phyloP scores from a whole-genome alignment of 441 rosid genomes.

The Sinapis alba region DNA sequence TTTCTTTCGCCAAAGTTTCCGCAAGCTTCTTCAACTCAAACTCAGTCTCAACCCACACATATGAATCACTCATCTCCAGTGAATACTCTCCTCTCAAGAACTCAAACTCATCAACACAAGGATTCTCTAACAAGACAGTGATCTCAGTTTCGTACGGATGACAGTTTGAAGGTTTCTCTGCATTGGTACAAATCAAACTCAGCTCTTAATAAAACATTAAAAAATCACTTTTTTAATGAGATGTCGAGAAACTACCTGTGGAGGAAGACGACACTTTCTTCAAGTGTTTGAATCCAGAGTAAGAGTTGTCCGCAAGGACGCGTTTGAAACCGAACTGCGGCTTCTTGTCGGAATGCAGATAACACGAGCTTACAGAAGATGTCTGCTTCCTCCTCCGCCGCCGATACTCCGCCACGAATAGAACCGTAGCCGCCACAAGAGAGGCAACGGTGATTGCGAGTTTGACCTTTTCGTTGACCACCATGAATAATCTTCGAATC shows the following conservation, averaged over 20 bases:
- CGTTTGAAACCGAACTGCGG: constrained; percentile 80
- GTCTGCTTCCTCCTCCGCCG: constrained; percentile 51
- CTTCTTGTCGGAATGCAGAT: constrained; percentile 64
- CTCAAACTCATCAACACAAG: constrained; percentile 45
- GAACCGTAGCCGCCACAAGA: constrained; percentile 49
- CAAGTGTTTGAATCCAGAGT: constrained; percentile 73
- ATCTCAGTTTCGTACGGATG: constrained; percentile 82
- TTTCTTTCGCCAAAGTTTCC: constrained; percentile 53
- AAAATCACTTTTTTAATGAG: neutral
- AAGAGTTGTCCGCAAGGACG: constrained; percentile 82
- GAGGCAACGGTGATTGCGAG: constrained; percentile 52
- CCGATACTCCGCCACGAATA: constrained; percentile 46
- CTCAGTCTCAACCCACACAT: constrained; percentile 76
- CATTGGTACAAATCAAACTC: constrained; percentile 12
- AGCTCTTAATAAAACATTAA: neutral
- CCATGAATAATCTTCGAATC: constrained; percentile 15
- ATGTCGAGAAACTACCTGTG: no score
- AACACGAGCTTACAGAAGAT: constrained; percentile 47
- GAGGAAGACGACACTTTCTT: constrained; percentile 27
- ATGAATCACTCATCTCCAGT: constrained; percentile 49
- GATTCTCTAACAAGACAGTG: constrained; percentile 53
- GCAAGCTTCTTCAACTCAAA: constrained; percentile 65
- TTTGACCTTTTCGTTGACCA: constrained; percentile 40
- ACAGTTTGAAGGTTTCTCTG: constrained; percentile 48
- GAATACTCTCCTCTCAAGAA: constrained; percentile 38